Conservation (phyloP, 768 basidiomycete genomes). For the Pisolithus microcarpus region DNA sequence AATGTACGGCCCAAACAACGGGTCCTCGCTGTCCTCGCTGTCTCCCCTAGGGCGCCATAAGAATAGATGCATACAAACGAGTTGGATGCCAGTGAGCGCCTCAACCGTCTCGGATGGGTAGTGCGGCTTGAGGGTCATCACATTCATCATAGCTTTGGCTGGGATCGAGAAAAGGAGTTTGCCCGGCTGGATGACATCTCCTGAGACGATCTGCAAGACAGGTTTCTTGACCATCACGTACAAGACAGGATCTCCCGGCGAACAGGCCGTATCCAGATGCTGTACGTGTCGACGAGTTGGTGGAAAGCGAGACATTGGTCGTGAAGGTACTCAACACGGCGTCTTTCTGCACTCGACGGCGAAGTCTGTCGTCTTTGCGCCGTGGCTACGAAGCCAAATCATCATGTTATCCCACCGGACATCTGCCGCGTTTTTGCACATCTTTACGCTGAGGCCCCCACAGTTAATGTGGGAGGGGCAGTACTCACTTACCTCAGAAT, state of each 20-base stretch:
- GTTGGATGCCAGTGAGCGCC: slow-evolving; percentile 56
- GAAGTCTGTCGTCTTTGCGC: slow-evolving; percentile 38
- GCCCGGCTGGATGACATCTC: slow-evolving; percentile 35
- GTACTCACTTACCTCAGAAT: neutral
- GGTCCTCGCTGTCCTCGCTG: slow-evolving; percentile 39
- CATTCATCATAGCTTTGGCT: slow-evolving; percentile 62
- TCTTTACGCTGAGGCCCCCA: neutral
- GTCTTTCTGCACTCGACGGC: slow-evolving; percentile 46
- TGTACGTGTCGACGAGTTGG: slow-evolving; percentile 15
- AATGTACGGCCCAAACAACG: slow-evolving; percentile 69
- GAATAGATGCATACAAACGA: slow-evolving; percentile 75
- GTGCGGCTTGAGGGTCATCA: slow-evolving; percentile 52
- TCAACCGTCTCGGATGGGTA: slow-evolving; percentile 38
- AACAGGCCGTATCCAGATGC: slow-evolving; percentile 71
- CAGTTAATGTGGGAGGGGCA: neutral
- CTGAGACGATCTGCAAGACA: neutral
- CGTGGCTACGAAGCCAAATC: slow-evolving; percentile 45
- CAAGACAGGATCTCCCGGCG: slow-evolving; percentile 36
- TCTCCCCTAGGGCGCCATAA: slow-evolving; percentile 49
- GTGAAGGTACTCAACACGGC: slow-evolving; percentile 37
- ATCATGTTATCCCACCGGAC: slow-evolving; percentile 42
- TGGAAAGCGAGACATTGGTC: neutral
- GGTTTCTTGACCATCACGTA: slow-evolving; percentile 21
- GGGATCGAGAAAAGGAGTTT: slow-evolving; percentile 66
- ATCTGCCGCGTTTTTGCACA: slow-evolving; percentile 1